Base-by-base conservation (phyloP, 441 rosid species). In the Sinapis alba region DNA sequence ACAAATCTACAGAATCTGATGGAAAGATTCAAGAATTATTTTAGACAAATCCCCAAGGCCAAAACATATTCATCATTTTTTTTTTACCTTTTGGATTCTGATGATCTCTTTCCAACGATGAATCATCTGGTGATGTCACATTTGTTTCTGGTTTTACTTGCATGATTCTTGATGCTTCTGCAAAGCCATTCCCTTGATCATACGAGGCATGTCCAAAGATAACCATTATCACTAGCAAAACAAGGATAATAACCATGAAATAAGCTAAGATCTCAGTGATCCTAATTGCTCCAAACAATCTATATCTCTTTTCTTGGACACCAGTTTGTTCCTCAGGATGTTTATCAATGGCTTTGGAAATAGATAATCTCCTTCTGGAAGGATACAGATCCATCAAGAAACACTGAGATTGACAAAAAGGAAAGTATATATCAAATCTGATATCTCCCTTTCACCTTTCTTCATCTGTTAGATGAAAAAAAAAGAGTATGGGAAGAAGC, bases 131-230 rank as follows among this genome's bases (percentile, higher is more conserved):
- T 3, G 68, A 50, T 54, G 80, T 71, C 20, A 24, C 50, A 54
- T 78, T 73, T 54, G 71, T 61, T 68, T 78, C 51, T 3, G 66
- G 62, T 68, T 53, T 68, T 6, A 76, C 64, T 57, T 32, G 61
- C 32, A 72, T 68, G 61, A 34, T 69, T 56, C 69, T 68, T 26
- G 78, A 53, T 58, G 82, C 82, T 26, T 64, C 50, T 57, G 69
- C 82, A 69, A 79, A 79, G 38, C 75, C 59, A 73, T 27, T 73
- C 7, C 78, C 32, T 62, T 73, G 81, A 73, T 62, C 62, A 72
- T 68, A 73, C 16, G 77, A 63, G 38, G 53, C 64, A 24, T 73
- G 77, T 73, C 78, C 65, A 28, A 64, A 56, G 34, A 78, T 38
- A 19, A 65, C 57, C 1, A 68, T 0, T 18, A 63, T 19, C 16